Evolutionary conservation across 345 rosid species (phyloP), one percentile per base, ranked within the genome.

Genomic region (Orychophragmus violaceus): DNA sequence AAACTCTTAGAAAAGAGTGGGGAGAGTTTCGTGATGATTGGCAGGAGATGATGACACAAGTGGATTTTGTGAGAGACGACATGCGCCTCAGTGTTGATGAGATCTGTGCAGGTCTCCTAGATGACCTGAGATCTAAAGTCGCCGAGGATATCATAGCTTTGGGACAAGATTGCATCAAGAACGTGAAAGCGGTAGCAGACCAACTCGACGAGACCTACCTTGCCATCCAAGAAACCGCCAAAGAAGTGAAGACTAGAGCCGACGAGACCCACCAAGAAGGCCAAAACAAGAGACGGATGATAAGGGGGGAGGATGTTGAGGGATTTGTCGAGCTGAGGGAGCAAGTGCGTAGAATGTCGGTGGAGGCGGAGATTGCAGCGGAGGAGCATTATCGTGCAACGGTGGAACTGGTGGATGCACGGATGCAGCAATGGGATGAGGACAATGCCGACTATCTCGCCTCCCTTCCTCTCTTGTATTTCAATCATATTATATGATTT

Each of bases 371-470:
- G 45, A 21, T 51, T 29, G 51, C 51, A 0, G 50, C 50, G 4
- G 66, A 69, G 28, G 73, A 69, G 59, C 50, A 48, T 24, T 6
- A 42, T 19, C 44, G 53, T 21, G 60, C 12, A 3, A 49, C 23
- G 8, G 13, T 39, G 59, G 59, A 59, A 59, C 36, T 69, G 59
- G 73, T 69, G 18, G 59, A 60, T 22, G 66, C 53, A 0, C 46
- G 53, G 36, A 27, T 70, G 25, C 55, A 70, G 30, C 68, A 61
- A 62, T 61, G 74, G 74, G 74, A 70, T 48, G 68, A 70, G 14
- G 74, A 70, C 55, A 61, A 70, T 24, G 61, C 61, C 24, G 62
- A 70, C 45, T 70, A 70, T 32, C 25, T 70, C 16, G 61, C 74
- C 36, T 52, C 74, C 48, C 62, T 52, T 21, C 67, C 68, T 62